Evolutionary conservation across 2,329 filamentous ascomycete species (phyloP).

Genomic region (Aspergillus texensis): DNA sequence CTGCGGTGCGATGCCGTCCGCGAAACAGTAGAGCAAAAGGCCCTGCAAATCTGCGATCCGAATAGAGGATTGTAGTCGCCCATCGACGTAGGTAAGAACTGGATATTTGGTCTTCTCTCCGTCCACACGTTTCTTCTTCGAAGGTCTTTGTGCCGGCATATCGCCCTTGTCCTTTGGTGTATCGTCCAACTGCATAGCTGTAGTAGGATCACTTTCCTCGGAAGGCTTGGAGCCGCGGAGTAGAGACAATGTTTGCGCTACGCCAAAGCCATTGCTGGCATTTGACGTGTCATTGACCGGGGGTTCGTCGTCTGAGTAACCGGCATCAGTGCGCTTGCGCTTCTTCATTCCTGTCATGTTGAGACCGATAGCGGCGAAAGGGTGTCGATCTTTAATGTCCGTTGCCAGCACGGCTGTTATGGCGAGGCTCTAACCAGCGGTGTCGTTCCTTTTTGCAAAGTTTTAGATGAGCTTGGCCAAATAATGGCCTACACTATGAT

Average conservation of each 20-base stretch:
- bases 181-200: conserved; percentile 8
- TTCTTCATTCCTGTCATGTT: conserved; percentile 33
- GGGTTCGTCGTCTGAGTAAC: conserved; percentile 27
- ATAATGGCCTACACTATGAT: not conserved
- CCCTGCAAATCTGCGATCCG: conserved; percentile 62
- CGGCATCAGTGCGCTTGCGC: conserved; percentile 34
- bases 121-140: conserved; percentile 39
- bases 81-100: conserved; percentile 55
- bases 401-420: not conserved
- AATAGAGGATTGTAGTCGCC: conserved; percentile 58
- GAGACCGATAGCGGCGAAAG: not conserved
- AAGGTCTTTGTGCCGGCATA: conserved; percentile 19
- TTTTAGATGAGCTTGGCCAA: not conserved
- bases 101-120: conserved; percentile 55
- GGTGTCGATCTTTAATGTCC: not conserved
- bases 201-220: conserved; percentile 11
- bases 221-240: conserved; percentile 27
- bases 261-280: conserved; percentile 27
- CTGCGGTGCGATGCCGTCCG: conserved; percentile 63
- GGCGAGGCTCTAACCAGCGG: not conserved
- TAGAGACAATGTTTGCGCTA: conserved; percentile 36
- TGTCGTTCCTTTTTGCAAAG: not conserved
- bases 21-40: conserved; percentile 62
- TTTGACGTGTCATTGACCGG: conserved; percentile 20
- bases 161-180: conserved; percentile 19